Evolutionary conservation across 1,284 basidiomycete genomes (phyloP).

Genomic region (Somion occarium): DNA sequence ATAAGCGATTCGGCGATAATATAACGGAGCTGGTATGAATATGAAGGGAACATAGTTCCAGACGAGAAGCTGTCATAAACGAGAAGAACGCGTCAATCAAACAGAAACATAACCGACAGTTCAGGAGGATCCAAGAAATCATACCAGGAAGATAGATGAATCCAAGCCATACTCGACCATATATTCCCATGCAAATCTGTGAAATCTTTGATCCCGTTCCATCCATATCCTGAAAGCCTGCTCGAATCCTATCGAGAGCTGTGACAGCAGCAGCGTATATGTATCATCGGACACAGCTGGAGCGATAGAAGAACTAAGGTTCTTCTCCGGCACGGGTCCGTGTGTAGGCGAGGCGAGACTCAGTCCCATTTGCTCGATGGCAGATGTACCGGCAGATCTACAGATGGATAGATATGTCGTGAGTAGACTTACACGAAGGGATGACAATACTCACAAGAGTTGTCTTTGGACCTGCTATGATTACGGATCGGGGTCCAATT

Average conservation of each 20-base stretch:
- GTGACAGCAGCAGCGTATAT: background rate
- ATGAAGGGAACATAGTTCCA: background rate
- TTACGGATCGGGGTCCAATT: conserved; percentile 46
- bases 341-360: background rate
- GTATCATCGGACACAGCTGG: background rate
- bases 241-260: background rate
- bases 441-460: background rate
- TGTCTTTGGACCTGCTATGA: background rate
- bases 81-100: background rate
- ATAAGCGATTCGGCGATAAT: background rate
- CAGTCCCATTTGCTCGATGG: background rate
- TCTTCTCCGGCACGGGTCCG: background rate
- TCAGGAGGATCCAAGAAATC: background rate
- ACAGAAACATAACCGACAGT: background rate
- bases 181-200: background rate
- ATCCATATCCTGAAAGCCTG: background rate
- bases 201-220: background rate
- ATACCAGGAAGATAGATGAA: background rate
- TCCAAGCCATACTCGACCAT: background rate
- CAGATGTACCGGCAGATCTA: background rate
- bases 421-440: too few relatives aligned
- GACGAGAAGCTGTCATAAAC: background rate
- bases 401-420: too few relatives aligned
- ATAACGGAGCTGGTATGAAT: background rate
- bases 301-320: background rate